Evolutionary conservation across 768 basidiomycete species (phyloP).

Genomic region (Auricularia sp.): DNA sequence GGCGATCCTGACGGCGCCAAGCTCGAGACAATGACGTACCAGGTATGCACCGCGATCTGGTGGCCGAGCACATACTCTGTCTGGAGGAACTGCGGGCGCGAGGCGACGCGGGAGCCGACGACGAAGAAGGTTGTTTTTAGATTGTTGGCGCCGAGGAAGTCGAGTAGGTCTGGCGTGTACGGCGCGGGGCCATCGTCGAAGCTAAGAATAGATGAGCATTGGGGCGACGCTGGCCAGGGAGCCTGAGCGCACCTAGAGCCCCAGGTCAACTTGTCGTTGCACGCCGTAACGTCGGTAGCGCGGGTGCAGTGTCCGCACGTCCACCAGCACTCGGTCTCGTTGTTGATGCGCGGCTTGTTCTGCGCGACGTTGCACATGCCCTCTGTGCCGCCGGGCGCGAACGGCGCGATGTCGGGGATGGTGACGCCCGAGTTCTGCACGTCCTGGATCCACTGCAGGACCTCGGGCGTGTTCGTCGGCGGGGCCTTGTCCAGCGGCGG

Average conservation of each 20-base stretch:
- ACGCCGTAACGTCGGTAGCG: conserved; percentile 30
- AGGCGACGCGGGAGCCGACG: conserved; percentile 32
- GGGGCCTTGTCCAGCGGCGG: conserved; percentile 57
- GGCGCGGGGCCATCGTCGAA: conserved; percentile 32
- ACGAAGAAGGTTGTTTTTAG: conserved; percentile 38
- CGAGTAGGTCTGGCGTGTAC: conserved; percentile 33
- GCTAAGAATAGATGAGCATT: background rate
- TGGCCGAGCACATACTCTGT: conserved; percentile 36
- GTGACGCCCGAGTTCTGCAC: conserved; percentile 38
- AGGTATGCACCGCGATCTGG: conserved; percentile 75
- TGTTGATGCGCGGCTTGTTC: conserved; percentile 3
- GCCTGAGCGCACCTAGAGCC: conserved; percentile 29
- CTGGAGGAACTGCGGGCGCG: conserved; percentile 33
- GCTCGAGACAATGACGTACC: conserved; percentile 56
- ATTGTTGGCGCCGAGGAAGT: conserved; percentile 27
- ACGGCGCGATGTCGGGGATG: conserved; percentile 44
- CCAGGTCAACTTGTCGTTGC: conserved; percentile 35
- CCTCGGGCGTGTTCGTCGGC: conserved; percentile 49
- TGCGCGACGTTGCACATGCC: background rate
- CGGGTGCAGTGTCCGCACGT: conserved; percentile 27
- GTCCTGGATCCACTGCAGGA: conserved; percentile 54
- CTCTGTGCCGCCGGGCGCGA: conserved; percentile 1
- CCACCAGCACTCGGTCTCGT: conserved; percentile 24
- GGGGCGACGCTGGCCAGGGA: background rate
- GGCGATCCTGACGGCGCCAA: conserved; percentile 14